Conservation (phyloP, 352 stramenopile genomes). For the Globisporangium megalacanthum region DNA sequence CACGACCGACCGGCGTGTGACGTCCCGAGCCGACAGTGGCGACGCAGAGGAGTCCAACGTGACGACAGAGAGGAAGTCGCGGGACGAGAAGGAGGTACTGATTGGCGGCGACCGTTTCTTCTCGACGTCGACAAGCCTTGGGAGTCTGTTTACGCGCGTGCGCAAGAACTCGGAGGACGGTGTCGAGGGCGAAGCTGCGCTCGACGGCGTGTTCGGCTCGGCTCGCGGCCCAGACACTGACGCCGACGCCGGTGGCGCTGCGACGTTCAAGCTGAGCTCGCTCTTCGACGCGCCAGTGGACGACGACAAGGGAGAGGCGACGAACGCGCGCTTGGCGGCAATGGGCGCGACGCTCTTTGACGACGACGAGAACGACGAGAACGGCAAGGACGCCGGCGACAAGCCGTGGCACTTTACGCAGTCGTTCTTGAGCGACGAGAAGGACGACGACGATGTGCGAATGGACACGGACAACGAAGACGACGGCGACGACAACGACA, state of each 20-base stretch:
- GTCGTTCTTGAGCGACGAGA: conserved; percentile 28
- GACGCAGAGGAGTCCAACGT: conserved; percentile 13
- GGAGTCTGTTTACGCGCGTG: conserved; percentile 68
- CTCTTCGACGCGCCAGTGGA: conserved; percentile 61
- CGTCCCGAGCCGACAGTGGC: background rate
- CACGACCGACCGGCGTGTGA: conserved; percentile 7
- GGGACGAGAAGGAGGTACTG: conserved; percentile 42
- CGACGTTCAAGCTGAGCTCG: conserved; percentile 65
- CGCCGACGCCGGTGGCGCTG: conserved; percentile 6
- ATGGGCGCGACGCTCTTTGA: conserved; percentile 46
- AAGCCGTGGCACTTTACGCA: conserved; percentile 40
- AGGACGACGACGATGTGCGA: conserved; percentile 17
- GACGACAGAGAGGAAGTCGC: conserved; percentile 14
- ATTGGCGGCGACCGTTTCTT: conserved; percentile 73
- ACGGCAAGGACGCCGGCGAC: conserved; percentile 8
- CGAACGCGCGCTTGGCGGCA: conserved; percentile 23
- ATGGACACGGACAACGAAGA: conserved; percentile 23
- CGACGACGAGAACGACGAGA: conserved; percentile 22
- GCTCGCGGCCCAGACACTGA: conserved; percentile 2
- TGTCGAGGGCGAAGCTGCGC: conserved; percentile 59
- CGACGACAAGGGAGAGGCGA: conserved; percentile 31
- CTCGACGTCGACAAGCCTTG: conserved; percentile 44
- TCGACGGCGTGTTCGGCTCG: conserved; percentile 62
- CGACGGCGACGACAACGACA: conserved; percentile 16
- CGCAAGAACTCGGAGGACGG: conserved; percentile 83